Base-by-base conservation (phyloP, 2,329 filamentous ascomycete genomes). In the Thelonectria discophora region DNA sequence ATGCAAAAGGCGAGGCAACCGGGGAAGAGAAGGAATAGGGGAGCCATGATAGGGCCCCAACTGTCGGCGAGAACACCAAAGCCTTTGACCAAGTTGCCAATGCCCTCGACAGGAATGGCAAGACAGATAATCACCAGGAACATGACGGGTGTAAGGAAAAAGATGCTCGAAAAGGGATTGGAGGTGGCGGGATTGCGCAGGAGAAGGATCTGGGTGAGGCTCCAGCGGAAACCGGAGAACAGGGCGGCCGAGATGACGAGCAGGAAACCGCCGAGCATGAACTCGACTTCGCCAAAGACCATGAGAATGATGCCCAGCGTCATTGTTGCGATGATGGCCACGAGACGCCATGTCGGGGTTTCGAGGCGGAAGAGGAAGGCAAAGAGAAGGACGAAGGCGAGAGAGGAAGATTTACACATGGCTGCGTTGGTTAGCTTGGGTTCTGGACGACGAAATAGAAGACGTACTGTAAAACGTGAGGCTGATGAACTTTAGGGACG, bases 71-170 rank as follows among this genome's bases (percentile, higher is more conserved):
- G 84, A 9, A 77, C 78, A 32, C 79, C 77, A 32, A 97, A 78
- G 2, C 92, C 93, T 12, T 86, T 84, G 58, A 85, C 75, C 7
- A 98, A 86, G 9, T 86, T 84, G 5, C 80, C 75, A 51, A 94
- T 86, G 2, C 94, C 94, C 78, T 99, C 95, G 5, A 97, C 90
- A 2, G 93, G 90, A 18, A 97, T 79, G 30, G 95, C 93, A 65
- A 99, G 90, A 59, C 88, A 71, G 53, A 96, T 81, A 30, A 99
- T 84, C 18, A 90, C 90, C 65, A 90, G 46, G 73, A 99, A 99
- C 95, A 99, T 99, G 78, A 97, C 87, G 1, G 95, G 95, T 1
- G 94, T 94, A n/a, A 99, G 87, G 79, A 94, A 97, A 80, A 98
- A 97, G 68, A 99, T 97, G 70, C 92, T 96, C 13, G 93, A 94